Percentiles rank a stretch among this genome's conserved stretches.
Evolutionary conservation across 1,284 basidiomycete species (phyloP).

Genomic region (Cutaneotrichosporon curvatum): DNA sequence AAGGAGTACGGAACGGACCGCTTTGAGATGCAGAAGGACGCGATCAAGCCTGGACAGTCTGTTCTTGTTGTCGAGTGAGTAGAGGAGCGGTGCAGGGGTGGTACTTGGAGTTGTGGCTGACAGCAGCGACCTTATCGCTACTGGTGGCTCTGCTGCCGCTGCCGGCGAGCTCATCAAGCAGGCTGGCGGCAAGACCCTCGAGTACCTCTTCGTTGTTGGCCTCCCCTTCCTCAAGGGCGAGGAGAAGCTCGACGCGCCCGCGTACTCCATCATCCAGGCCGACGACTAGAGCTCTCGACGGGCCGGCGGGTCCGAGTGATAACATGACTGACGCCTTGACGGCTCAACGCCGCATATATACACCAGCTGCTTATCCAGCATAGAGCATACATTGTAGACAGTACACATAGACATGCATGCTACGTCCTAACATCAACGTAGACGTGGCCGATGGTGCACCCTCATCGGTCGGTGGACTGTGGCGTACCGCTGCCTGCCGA

Average conservation of each 20-base stretch:
- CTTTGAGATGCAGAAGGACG: conserved; percentile 90
- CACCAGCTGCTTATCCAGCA: too few species aligned
- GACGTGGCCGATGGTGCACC: too few species aligned
- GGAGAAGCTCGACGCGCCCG: conserved; percentile 73
- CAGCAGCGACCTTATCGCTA: conserved; percentile 78
- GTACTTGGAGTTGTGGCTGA: conserved; percentile 1
- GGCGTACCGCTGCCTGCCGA: too few species aligned
- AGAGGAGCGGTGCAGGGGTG: neutral
- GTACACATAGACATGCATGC: too few species aligned
- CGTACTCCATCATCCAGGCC: conserved; percentile 74
- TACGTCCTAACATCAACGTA: too few species aligned
- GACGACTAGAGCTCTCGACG: conserved; percentile 55
- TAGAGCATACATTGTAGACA: too few species aligned
- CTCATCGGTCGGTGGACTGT: too few species aligned
- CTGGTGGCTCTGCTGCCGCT: conserved; percentile 89
- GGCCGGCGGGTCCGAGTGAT: too few species aligned
- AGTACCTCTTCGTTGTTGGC: conserved; percentile 93
- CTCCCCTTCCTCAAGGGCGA: conserved; percentile 73
- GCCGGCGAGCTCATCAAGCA: conserved; percentile 84
- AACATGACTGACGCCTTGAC: too few species aligned
- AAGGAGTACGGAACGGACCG: conserved; percentile 91
- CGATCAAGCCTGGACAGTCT: conserved; percentile 72
- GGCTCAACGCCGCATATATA: too few species aligned
- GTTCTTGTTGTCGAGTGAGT: conserved; percentile 75
- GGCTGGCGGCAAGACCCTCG: conserved; percentile 73